Evolutionary conservation across 1,139 yeast genomes (phyloP).

Genomic region (Casaregolazyma lundiana): DNA sequence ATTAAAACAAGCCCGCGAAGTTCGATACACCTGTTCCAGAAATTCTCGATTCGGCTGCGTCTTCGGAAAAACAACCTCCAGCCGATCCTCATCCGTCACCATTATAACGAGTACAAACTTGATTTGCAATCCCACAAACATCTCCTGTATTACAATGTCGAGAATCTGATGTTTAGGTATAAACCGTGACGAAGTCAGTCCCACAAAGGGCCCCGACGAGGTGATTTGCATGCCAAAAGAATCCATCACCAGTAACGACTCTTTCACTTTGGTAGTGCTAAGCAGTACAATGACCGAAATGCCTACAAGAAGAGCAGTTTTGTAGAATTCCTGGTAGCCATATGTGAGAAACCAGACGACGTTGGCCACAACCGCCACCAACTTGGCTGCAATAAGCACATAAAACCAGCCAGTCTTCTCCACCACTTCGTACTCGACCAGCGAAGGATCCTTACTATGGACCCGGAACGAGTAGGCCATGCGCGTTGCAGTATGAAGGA

Average conservation of each 20-base stretch:
- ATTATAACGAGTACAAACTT: conserved; percentile 49
- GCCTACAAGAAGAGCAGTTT: conserved; percentile 6
- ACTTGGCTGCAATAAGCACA: conserved; percentile 3
- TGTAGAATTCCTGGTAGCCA: neutral
- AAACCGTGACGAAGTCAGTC: conserved; percentile 30
- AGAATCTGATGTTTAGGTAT: conserved; percentile 47
- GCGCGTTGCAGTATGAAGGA: no score
- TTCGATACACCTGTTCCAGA: conserved; percentile 27
- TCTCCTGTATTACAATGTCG: conserved; percentile 58
- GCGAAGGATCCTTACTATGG: conserved; percentile 23
- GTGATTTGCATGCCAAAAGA: conserved; percentile 32
- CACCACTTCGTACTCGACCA: conserved; percentile 19
- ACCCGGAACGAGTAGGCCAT: conserved; percentile 9
- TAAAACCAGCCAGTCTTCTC: conserved; percentile 7
- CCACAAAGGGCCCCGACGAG: conserved; percentile 21
- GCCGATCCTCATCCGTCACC: conserved; percentile 35
- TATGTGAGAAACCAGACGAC: neutral
- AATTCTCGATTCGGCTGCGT: conserved; percentile 26
- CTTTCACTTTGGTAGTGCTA: conserved; percentile 17
- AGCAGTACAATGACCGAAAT: conserved; percentile 12
- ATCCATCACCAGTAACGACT: conserved; percentile 27
- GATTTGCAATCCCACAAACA: conserved; percentile 53
- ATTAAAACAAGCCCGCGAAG: conserved; percentile 21
- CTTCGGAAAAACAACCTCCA: conserved; percentile 47
- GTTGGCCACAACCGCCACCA: conserved; percentile 6